phyloP scores from a whole-genome alignment of 2,329 filamentous ascomycete genomes.

The Cladosporium sphaerospermum region DNA sequence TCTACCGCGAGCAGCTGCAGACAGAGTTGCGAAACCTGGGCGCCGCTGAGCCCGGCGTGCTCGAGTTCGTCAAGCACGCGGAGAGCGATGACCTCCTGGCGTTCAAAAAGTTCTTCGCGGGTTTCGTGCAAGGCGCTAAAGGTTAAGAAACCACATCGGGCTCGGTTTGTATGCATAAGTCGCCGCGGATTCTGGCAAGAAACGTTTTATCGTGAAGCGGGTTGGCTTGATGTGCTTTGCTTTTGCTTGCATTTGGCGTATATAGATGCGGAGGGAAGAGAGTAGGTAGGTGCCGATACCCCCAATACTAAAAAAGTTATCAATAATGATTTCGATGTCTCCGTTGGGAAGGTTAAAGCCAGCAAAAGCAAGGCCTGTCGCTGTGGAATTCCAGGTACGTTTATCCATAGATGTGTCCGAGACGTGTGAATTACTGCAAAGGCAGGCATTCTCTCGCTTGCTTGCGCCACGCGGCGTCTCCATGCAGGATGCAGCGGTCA shows the following conservation, averaged over 20 bases:
- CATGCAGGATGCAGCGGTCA: no score
- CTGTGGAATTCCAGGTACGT: no score
- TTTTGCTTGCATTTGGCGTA: constrained; percentile 6
- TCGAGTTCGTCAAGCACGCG: constrained; percentile 57
- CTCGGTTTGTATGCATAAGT: neutral
- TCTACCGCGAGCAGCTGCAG: constrained; percentile 66
- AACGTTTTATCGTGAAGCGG: neutral
- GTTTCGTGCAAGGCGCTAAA: constrained; percentile 30
- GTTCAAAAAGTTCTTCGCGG: constrained; percentile 42
- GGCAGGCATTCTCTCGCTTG: no score
- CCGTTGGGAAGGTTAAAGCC: no score
- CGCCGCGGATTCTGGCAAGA: neutral
- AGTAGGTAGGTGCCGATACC: constrained; percentile 1
- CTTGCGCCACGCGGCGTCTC: no score
- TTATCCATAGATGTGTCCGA: no score
- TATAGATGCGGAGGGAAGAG: neutral
- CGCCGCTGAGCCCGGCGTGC: constrained; percentile 57
- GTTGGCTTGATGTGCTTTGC: neutral
- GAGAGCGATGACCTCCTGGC: constrained; percentile 34
- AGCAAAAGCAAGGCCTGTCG: no score
- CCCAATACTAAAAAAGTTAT: neutral
- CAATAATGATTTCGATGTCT: neutral
- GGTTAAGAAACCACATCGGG: neutral
- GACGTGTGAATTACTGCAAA: no score
- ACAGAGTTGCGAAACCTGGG: constrained; percentile 61